Conservation (phyloP, 257 asterid species). For the Solanum etuberosum region DNA sequence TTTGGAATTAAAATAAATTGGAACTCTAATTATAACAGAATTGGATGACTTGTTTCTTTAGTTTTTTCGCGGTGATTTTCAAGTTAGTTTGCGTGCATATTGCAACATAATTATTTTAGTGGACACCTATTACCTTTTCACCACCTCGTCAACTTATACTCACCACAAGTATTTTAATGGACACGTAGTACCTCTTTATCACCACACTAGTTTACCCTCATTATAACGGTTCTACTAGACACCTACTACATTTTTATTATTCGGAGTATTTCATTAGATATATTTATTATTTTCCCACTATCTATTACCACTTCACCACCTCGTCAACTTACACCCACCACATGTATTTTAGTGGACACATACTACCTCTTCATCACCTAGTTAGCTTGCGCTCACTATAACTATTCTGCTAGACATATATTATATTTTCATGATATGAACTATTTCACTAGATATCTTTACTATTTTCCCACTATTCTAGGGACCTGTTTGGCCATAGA, state of each 20-base stretch:
- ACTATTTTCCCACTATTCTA: neutral
- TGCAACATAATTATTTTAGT: no score
- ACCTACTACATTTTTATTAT: neutral
- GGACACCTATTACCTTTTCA: no score
- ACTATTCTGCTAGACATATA: neutral
- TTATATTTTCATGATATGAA: neutral
- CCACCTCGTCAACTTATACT: no score
- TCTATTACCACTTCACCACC: neutral
- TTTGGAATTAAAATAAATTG: no score
- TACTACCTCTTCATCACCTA: neutral
- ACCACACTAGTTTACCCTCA: neutral
- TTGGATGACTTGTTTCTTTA: no score
- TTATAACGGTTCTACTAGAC: neutral
- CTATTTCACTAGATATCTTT: neutral
- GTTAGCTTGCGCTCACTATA: neutral
- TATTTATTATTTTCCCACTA: neutral
- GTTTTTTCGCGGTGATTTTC: no score
- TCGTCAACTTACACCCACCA: neutral
- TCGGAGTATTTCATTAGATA: neutral
- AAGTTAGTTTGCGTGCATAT: no score
- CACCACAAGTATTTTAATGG: no score
- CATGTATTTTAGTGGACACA: neutral
- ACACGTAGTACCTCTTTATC: neutral
- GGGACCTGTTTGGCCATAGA: neutral
- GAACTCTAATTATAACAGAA: no score